Evolutionary conservation across 176 grass and related monocot species (phyloP).

Genomic region (Oryza nivara): DNA sequence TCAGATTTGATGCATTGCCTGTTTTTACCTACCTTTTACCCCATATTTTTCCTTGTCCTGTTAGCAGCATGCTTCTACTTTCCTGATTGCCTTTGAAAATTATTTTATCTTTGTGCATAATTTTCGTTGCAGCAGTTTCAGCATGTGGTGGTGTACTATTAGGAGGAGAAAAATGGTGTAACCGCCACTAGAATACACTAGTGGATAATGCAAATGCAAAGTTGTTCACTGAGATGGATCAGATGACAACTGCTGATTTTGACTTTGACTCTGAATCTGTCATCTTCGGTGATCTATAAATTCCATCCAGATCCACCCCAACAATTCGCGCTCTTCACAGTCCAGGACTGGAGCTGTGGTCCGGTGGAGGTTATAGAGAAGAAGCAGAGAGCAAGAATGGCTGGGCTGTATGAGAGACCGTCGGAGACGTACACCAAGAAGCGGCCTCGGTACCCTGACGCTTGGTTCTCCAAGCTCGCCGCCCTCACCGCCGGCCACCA

Average conservation of each 20-base stretch:
- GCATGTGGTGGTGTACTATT: conserved; percentile 19
- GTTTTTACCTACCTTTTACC: neutral
- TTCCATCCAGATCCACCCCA: conserved; percentile 21
- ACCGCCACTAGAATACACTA: neutral
- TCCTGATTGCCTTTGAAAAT: conserved; percentile 3
- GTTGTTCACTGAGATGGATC: conserved; percentile 12
- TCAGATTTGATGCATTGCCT: neutral
- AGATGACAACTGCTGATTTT: neutral
- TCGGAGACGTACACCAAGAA: conserved; percentile 54
- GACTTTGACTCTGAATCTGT: conserved; percentile 18
- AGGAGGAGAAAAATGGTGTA: neutral
- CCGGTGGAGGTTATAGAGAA: neutral
- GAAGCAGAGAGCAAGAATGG: conserved; percentile 42
- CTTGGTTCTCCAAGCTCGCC: conserved; percentile 60
- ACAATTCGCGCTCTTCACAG: conserved; percentile 22
- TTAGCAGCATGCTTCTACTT: neutral
- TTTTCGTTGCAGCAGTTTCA: conserved; percentile 9
- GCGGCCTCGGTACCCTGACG: conserved; percentile 62
- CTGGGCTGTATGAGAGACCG: conserved; percentile 43
- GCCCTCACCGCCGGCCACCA: conserved; percentile 52
- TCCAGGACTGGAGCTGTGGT: neutral
- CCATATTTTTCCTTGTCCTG: neutral
- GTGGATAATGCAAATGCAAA: conserved; percentile 38
- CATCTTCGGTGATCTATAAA: conserved; percentile 32
- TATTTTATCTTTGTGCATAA: neutral